Evolutionary conservation across 169 alveolate genomes (phyloP).

Genomic region (Blepharisma undulans): DNA sequence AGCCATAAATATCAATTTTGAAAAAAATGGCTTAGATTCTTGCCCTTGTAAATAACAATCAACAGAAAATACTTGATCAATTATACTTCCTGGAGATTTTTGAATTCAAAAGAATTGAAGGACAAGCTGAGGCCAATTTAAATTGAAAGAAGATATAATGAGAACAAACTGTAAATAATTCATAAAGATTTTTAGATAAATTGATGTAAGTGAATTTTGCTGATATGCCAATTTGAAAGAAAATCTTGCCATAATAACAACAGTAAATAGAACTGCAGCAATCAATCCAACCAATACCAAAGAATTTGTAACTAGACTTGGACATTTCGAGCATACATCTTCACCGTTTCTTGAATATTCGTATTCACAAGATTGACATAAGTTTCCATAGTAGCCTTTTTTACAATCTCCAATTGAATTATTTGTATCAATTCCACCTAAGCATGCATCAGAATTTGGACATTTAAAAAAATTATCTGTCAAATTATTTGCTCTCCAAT

Average conservation of each 20-base stretch:
- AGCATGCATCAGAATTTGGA: background rate
- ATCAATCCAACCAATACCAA: background rate
- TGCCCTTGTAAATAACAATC: constrained; percentile 22
- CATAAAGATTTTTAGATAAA: constrained; percentile 17
- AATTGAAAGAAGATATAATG: background rate
- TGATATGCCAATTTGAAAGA: background rate
- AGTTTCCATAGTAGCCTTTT: constrained; percentile 19
- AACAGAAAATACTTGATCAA: background rate
- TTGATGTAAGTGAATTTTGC: background rate
- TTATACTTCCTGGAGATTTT: no score
- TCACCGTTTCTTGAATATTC: background rate
- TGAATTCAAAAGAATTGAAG: background rate
- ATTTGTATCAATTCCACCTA: no score
- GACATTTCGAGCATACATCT: background rate
- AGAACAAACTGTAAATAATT: constrained; percentile 9
- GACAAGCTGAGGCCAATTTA: constrained; percentile 22
- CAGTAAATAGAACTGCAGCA: background rate
- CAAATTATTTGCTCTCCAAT: background rate
- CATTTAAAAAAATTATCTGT: constrained; percentile 12
- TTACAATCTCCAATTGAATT: background rate
- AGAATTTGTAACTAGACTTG: background rate
- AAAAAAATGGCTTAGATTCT: background rate
- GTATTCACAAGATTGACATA: background rate
- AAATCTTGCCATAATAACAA: background rate
- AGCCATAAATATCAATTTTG: constrained; percentile 15